These are phyloP conservation scores for Gracilaria caudata DNA, from an alignment of 23 red algal genomes.

Conservation along the genomic window DNA sequence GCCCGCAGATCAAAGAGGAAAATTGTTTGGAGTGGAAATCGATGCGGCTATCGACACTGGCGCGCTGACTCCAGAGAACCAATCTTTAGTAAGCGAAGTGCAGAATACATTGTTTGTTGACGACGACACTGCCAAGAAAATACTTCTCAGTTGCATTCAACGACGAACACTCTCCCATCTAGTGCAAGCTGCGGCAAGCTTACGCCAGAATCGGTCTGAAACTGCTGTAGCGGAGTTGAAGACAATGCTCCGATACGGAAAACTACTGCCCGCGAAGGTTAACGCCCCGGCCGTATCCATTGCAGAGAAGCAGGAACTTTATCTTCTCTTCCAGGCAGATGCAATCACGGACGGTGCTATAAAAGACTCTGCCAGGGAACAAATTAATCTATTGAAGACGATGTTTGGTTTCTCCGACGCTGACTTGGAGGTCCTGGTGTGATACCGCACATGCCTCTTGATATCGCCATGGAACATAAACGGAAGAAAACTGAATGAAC, in stretches of 20 bases:
- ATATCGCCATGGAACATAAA: not conserved
- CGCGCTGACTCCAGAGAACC: constrained; percentile 77
- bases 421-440: constrained; percentile 53
- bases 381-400: constrained; percentile 80
- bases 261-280: constrained; percentile 85
- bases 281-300: constrained; percentile 73
- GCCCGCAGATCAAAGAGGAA: constrained; percentile 63
- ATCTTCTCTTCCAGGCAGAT: constrained; percentile 94
- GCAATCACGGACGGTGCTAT: constrained; percentile 68
- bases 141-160: constrained; percentile 91
- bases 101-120: constrained; percentile 67
- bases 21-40: constrained; percentile 87
- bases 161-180: constrained; percentile 81
- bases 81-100: constrained; percentile 72
- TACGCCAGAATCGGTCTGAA: constrained; percentile 77
- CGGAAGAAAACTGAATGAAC: not conserved
- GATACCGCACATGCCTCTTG: not conserved
- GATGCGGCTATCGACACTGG: constrained; percentile 96
- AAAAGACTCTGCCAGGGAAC: constrained; percentile 45
- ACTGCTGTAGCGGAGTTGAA: constrained; percentile 81
- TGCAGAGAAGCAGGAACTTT: constrained; percentile 86
- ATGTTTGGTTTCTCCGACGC: constrained; percentile 87
- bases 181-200: constrained; percentile 84
- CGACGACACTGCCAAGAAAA: constrained; percentile 70
- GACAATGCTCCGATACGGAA: constrained; percentile 88